Conservation (phyloP, 2,329 filamentous ascomycete species). For the Pezicula radicicola region DNA sequence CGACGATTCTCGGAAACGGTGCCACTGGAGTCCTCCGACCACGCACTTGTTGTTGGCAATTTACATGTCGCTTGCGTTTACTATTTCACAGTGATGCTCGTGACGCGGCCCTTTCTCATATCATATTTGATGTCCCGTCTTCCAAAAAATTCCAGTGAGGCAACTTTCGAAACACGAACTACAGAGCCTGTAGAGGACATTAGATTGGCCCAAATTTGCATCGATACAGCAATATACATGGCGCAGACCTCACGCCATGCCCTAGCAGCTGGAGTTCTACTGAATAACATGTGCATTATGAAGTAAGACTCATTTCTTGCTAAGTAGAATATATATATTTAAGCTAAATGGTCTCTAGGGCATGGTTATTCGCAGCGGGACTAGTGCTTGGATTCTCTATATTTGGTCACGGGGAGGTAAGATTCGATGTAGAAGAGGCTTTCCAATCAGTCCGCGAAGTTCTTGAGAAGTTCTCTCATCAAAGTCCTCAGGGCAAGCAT, state of each 20-base stretch:
- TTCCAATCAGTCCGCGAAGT: not conserved
- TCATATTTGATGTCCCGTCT: slow-evolving; percentile 1
- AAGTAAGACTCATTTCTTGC: not conserved
- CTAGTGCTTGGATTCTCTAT: slow-evolving; percentile 3
- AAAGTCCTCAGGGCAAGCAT: slow-evolving; percentile 1
- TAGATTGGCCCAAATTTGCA: slow-evolving; percentile 1
- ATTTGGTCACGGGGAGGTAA: not conserved
- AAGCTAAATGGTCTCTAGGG: too few relatives aligned
- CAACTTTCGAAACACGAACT: not conserved
- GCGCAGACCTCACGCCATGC: slow-evolving; percentile 1
- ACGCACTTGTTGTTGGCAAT: slow-evolving; percentile 5
- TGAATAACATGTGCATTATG: slow-evolving; percentile 3
- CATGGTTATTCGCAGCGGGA: slow-evolving; percentile 2
- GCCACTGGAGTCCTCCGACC: too few relatives aligned
- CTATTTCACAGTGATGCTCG: slow-evolving; percentile 13
- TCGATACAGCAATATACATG: slow-evolving; percentile 2
- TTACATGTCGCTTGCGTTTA: slow-evolving; percentile 15
- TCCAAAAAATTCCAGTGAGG: not conserved
- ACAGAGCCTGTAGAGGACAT: not conserved
- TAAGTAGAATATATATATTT: too few relatives aligned
- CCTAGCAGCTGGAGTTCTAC: not conserved
- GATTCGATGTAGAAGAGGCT: slow-evolving; percentile 2
- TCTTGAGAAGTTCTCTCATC: not conserved
- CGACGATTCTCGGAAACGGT: too few relatives aligned
- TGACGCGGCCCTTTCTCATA: slow-evolving; percentile 13